These are phyloP conservation scores for Aegle marmelos DNA, from an alignment of 345 rosid species.

Conservation along the genomic window DNA sequence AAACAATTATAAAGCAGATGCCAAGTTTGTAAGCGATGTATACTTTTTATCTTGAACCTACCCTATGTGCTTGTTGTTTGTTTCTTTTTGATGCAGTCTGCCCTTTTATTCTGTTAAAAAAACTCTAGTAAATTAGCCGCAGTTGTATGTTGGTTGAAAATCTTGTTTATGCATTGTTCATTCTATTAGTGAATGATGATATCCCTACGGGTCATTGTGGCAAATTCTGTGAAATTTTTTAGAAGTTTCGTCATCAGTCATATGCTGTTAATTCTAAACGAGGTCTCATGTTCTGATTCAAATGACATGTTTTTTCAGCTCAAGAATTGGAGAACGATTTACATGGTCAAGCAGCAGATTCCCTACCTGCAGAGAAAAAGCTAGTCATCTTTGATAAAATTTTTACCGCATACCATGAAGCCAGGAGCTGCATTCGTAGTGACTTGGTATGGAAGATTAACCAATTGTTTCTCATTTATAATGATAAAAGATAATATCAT, in stretches of 20 bases:
- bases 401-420: constrained; percentile 90
- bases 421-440: constrained; percentile 84
- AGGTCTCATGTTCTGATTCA: constrained; percentile 16
- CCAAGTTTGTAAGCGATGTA: no score
- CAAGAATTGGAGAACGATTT: constrained; percentile 98
- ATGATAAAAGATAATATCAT: background rate
- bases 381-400: constrained; percentile 74
- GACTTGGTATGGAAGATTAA: constrained; percentile 64
- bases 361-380: constrained; percentile 77
- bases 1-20: background rate
- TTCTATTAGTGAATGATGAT: constrained; percentile 13
- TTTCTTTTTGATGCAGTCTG: background rate
- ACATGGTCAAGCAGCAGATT: constrained; percentile 66
- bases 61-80: background rate
- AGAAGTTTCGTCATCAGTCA: background rate
- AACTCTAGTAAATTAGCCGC: background rate
- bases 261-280: background rate
- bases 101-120: background rate
- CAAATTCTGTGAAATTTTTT: background rate
- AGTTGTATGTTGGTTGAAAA: background rate
- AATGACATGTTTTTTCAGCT: constrained; percentile 45
- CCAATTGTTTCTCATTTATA: background rate
- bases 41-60: background rate
- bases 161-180: background rate
- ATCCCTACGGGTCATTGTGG: background rate